These are phyloP conservation scores for Yamadazyma spencermartinsiae DNA, from an alignment of 1,139 yeast species.

Conservation along the genomic window DNA sequence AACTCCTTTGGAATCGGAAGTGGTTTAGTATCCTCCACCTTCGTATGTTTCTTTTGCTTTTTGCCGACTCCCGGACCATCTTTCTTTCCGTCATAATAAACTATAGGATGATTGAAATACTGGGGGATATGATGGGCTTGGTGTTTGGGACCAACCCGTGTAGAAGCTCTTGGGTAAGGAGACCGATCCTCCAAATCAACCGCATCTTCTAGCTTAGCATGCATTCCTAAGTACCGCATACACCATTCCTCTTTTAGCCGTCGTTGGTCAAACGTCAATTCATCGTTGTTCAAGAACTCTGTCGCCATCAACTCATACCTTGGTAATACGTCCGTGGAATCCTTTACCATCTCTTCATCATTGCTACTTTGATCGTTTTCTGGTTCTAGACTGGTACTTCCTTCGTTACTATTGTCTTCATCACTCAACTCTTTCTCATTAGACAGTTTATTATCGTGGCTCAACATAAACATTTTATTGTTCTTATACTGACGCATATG, in stretches of 20 bases:
- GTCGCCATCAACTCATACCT: constrained; percentile 62
- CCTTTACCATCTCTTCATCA: constrained; percentile 2
- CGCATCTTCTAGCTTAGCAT: constrained; percentile 75
- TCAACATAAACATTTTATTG: constrained; percentile 40
- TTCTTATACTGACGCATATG: constrained; percentile 30
- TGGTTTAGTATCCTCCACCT: constrained; percentile 24
- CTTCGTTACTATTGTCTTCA: background rate
- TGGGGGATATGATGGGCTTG: constrained; percentile 70
- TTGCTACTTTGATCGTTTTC: background rate
- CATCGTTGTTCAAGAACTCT: constrained; percentile 50
- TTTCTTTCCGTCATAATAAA: constrained; percentile 54
- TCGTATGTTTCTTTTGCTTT: constrained; percentile 21
- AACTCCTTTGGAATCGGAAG: constrained; percentile 51
- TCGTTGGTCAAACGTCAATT: constrained; percentile 45
- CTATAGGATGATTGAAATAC: constrained; percentile 65
- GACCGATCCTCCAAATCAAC: constrained; percentile 73
- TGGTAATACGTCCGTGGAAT: constrained; percentile 33
- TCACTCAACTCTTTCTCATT: constrained; percentile 26
- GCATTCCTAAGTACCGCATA: constrained; percentile 76
- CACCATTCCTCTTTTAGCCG: constrained; percentile 72
- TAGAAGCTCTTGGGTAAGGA: constrained; percentile 81
- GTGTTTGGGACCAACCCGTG: constrained; percentile 72
- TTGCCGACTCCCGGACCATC: constrained; percentile 18
- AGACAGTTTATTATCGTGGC: constrained; percentile 45
- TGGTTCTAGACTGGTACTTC: background rate